Evolutionary conservation across 768 basidiomycete genomes (phyloP).

Genomic region (Mycena maculata): DNA sequence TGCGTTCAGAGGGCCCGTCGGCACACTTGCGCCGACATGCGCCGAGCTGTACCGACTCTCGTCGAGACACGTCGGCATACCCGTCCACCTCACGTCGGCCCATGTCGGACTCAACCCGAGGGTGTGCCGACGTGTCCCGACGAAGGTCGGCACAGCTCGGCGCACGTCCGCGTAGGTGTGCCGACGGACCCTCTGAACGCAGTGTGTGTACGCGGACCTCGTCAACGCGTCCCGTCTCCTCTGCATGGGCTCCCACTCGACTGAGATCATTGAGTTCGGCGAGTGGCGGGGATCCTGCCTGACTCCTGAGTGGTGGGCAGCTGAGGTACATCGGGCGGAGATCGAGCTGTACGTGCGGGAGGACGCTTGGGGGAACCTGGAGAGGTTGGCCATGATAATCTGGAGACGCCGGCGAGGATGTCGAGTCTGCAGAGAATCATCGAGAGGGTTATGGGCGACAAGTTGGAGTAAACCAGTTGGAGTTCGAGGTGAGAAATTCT

Average conservation of each 20-base stretch:
- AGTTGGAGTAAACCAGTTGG: no score
- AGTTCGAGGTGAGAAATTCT: no score
- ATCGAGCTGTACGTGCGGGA: constrained; percentile 13
- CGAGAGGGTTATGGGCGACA: neutral
- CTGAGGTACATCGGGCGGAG: constrained; percentile 7
- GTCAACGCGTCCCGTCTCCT: constrained; percentile 20
- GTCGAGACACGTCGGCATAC: no score
- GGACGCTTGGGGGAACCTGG: constrained; percentile 21
- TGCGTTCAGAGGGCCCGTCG: no score
- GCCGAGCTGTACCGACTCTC: no score
- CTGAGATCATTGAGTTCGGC: constrained; percentile 12
- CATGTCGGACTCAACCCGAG: no score
- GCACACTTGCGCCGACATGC: no score
- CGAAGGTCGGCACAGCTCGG: no score
- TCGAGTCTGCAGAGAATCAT: neutral
- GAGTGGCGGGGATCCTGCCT: constrained; percentile 20
- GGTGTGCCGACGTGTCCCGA: no score
- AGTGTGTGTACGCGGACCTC: constrained; percentile 25
- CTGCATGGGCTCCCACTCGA: constrained; percentile 12
- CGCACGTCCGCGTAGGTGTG: no score
- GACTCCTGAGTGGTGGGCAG: constrained; percentile 23
- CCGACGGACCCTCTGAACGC: no score
- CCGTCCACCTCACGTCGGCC: no score
- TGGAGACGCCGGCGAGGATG: neutral
- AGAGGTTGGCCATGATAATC: neutral